A percentile compares a stretch with the other conserved stretches of the same genome.
phyloP scores from a whole-genome alignment of 345 rosid genomes.

The Turnera subulata region DNA sequence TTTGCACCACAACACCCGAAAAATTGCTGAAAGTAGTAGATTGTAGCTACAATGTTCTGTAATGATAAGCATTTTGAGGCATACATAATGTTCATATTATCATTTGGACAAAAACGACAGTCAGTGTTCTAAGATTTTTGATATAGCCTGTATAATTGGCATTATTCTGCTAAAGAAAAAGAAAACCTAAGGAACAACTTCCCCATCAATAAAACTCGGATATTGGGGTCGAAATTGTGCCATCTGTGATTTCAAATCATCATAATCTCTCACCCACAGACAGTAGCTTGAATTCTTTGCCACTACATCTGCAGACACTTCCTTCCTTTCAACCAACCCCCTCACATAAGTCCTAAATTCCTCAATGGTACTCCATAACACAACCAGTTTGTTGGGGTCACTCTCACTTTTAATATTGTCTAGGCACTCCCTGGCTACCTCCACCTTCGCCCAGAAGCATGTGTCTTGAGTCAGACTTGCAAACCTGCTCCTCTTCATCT shows the following conservation, averaged over 20 bases:
- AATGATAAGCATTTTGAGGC: no score
- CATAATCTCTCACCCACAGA: slow-evolving; percentile 46
- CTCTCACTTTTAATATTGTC: slow-evolving; percentile 35
- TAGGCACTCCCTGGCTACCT: slow-evolving; percentile 62
- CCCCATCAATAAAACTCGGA: no score
- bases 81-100: slow-evolving; percentile 57
- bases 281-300: slow-evolving; percentile 59
- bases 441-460: slow-evolving; percentile 83
- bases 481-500: slow-evolving; percentile 35
- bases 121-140: no score
- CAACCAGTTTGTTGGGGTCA: slow-evolving; percentile 18
- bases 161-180: no score
- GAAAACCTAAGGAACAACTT: neutral
- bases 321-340: slow-evolving; percentile 41
- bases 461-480: slow-evolving; percentile 77
- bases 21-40: no score
- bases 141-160: no score
- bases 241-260: slow-evolving; percentile 27
- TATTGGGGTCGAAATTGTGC: neutral
- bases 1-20: no score
- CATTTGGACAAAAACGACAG: no score
- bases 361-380: slow-evolving; percentile 31
- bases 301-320: slow-evolving; percentile 68
- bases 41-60: no score
- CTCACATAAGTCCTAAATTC: slow-evolving; percentile 37